phyloP scores from a whole-genome alignment of 2,329 filamentous ascomycete genomes.

The Rhinocladiella similis region DNA sequence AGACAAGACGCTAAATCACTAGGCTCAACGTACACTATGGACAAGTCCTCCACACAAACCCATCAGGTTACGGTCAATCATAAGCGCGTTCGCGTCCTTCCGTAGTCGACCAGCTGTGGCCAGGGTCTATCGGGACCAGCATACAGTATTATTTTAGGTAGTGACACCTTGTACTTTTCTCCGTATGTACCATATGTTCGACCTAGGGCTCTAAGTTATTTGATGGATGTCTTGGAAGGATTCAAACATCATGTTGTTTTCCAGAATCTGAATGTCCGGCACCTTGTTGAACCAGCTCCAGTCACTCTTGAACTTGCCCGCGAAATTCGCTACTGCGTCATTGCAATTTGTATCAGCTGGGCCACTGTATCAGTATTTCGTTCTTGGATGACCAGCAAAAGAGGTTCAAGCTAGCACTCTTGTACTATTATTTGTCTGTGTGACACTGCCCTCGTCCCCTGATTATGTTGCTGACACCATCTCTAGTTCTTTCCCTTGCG shows the following conservation, averaged over 20 bases:
- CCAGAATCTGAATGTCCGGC: slow-evolving; percentile 47
- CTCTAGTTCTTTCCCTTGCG: background rate
- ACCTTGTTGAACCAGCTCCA: slow-evolving; percentile 53
- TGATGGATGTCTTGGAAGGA: slow-evolving; percentile 41
- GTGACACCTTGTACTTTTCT: background rate
- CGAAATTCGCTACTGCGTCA: slow-evolving; percentile 52
- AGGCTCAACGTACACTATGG: background rate
- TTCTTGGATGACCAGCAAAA: slow-evolving; percentile 16
- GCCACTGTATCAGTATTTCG: slow-evolving; percentile 24
- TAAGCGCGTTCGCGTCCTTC: no score
- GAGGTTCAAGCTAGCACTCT: slow-evolving; percentile 5
- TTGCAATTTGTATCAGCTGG: slow-evolving; percentile 49
- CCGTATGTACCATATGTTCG: background rate
- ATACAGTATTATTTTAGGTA: background rate
- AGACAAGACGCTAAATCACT: background rate
- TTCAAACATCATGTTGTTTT: slow-evolving; percentile 49
- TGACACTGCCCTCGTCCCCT: background rate
- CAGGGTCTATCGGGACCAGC: background rate
- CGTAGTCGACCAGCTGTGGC: background rate
- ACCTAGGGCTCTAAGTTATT: background rate
- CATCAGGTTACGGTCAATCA: no score
- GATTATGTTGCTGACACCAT: background rate
- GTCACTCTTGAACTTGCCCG: slow-evolving; percentile 50
- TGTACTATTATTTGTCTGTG: slow-evolving; percentile 1
- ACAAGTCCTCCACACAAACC: background rate